Percentiles rank a stretch among this genome's conserved stretches.
Conservation (phyloP, 805 yeast species). For the Saccharomycopsis schoenii region DNA sequence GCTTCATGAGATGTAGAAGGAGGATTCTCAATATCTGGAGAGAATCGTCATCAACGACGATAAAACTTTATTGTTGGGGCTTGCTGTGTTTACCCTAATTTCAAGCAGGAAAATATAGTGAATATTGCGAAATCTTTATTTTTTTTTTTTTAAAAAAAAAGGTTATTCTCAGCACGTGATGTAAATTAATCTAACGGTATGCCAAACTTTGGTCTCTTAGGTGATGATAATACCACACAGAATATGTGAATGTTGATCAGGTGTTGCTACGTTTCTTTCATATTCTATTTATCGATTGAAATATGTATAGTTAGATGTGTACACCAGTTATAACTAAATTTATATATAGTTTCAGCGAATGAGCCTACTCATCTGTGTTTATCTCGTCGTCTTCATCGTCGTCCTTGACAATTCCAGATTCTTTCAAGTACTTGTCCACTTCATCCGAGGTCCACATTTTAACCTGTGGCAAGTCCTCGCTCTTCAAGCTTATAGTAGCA, state of each 20-base stretch:
- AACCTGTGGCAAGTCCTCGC: constrained; percentile 45
- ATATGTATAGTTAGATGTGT: neutral
- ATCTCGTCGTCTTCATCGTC: constrained; percentile 37
- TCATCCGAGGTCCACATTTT: constrained; percentile 75
- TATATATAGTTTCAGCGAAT: neutral
- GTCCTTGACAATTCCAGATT: constrained; percentile 55
- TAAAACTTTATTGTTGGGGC: too few species aligned
- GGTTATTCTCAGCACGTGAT: neutral
- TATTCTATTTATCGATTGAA: neutral
- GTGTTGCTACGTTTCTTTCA: neutral
- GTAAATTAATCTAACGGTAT: neutral
- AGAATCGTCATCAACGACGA: too few species aligned
- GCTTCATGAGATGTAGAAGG: constrained; percentile 9
- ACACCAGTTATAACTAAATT: neutral
- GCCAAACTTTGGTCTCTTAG: too few species aligned
- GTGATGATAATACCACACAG: too few species aligned
- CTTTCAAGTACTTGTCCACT: constrained; percentile 62
- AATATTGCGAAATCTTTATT: too few species aligned
- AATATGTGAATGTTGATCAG: neutral
- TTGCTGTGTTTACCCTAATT: too few species aligned
- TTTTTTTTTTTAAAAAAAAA: too few species aligned
- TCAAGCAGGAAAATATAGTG: too few species aligned
- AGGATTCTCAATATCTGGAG: too few species aligned
- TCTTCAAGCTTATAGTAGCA: constrained; percentile 57
- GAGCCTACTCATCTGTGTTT: neutral